Conservation (phyloP, 331 rosid species). For the Quercus lobata region DNA sequence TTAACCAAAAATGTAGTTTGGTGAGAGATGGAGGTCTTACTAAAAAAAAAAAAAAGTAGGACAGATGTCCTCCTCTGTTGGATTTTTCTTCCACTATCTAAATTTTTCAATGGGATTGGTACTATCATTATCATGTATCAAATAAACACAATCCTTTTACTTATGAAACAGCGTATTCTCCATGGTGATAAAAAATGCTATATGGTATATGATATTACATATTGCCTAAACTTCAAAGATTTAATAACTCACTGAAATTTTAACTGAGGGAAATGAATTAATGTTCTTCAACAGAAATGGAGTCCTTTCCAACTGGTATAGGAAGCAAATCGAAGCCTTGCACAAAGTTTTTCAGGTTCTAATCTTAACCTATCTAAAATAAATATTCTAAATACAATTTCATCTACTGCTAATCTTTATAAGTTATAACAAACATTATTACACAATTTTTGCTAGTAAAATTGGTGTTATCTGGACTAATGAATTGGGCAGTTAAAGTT, state of each 20-base stretch:
- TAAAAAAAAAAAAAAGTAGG: neutral
- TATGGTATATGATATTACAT: slow-evolving; percentile 23
- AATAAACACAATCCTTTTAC: neutral
- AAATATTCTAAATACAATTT: slow-evolving; percentile 43
- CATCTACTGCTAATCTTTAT: slow-evolving; percentile 32
- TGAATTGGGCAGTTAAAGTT: slow-evolving; percentile 55
- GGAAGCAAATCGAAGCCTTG: slow-evolving; percentile 99
- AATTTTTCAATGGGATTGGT: neutral
- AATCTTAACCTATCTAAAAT: slow-evolving; percentile 87
- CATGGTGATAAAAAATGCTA: slow-evolving; percentile 5
- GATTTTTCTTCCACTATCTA: neutral
- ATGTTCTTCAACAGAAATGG: slow-evolving; percentile 89
- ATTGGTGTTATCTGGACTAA: slow-evolving; percentile 54
- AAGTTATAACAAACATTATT: slow-evolving; percentile 22
- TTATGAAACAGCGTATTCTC: slow-evolving; percentile 5
- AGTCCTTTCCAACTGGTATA: slow-evolving; percentile 76
- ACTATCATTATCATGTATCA: neutral
- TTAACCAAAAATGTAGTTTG: too few species aligned
- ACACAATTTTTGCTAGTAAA: slow-evolving; percentile 30
- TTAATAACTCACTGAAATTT: slow-evolving; percentile 36
- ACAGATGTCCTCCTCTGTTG: neutral
- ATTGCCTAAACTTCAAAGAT: slow-evolving; percentile 38
- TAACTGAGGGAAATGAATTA: slow-evolving; percentile 76
- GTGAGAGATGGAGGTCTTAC: too few species aligned
- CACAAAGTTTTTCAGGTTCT: slow-evolving; percentile 99